Evolutionary conservation across 2,329 filamentous ascomycete genomes (phyloP).

Genomic region (Ramularia collo-cygni): DNA sequence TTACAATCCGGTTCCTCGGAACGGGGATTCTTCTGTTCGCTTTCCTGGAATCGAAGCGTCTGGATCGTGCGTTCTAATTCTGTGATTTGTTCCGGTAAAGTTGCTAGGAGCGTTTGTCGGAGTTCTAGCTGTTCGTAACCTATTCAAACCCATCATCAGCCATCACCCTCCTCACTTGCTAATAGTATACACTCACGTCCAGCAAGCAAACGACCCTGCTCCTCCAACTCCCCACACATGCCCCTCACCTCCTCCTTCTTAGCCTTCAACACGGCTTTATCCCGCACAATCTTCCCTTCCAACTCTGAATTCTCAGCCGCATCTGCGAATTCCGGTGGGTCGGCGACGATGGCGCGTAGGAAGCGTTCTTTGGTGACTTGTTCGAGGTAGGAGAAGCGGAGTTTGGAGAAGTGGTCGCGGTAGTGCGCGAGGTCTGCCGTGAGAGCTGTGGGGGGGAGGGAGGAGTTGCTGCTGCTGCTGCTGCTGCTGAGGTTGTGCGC

Average conservation of each 20-base stretch:
- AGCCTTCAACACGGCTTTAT: conserved; percentile 69
- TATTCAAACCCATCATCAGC: conserved; percentile 17
- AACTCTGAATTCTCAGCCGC: conserved; percentile 74
- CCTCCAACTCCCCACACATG: conserved; percentile 67
- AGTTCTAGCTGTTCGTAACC: conserved; percentile 50
- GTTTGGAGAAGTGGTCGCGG: conserved; percentile 89
- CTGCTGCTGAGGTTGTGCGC: too few relatives aligned
- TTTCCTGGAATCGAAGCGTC: conserved; percentile 35
- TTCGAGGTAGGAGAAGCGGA: conserved; percentile 95
- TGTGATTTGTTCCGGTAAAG: conserved; percentile 47
- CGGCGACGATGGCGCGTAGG: conserved; percentile 82
- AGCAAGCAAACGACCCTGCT: conserved; percentile 52
- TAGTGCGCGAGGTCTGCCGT: conserved; percentile 84
- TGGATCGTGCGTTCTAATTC: conserved; percentile 46
- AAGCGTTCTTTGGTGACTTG: conserved; percentile 99
- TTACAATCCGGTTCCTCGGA: conserved; percentile 33
- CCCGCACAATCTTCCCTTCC: conserved; percentile 60
- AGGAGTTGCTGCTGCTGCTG: too few relatives aligned
- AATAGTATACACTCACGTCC: conserved; percentile 35
- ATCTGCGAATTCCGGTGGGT: conserved; percentile 78
- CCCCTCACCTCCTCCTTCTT: conserved; percentile 72
- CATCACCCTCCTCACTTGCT: neutral
- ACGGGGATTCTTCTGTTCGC: conserved; percentile 18
- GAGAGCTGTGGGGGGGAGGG: conserved; percentile 65
- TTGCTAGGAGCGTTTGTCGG: conserved; percentile 45